phyloP scores from a whole-genome alignment of 1,284 basidiomycete genomes.

The Exobasidium cylindrosporum region DNA sequence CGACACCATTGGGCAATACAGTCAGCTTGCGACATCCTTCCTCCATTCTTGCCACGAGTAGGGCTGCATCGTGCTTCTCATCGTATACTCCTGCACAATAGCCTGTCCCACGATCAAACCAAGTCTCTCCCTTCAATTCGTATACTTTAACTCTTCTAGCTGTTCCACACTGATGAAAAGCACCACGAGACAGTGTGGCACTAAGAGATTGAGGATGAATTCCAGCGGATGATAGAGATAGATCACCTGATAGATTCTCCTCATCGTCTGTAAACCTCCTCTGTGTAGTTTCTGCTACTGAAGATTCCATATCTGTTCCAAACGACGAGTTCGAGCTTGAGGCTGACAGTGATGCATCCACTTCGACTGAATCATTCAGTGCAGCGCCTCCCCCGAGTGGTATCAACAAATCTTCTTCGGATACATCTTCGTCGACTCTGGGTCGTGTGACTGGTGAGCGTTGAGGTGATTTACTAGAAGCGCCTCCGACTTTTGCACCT shows the following conservation, averaged over 20 bases:
- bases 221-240: neutral
- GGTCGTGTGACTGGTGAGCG: neutral
- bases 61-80: conserved; percentile 47
- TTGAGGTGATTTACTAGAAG: neutral
- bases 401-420: neutral
- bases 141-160: conserved; percentile 53
- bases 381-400: neutral
- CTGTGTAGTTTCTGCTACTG: neutral
- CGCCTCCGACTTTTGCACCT: neutral
- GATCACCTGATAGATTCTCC: neutral
- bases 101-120: conserved; percentile 52
- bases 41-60: conserved; percentile 48
- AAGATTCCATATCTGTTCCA: neutral
- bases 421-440: neutral
- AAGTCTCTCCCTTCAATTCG: conserved; percentile 48
- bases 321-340: neutral
- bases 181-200: conserved; percentile 42
- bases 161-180: conserved; percentile 53
- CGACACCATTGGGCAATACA: conserved; percentile 18
- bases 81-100: conserved; percentile 55
- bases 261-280: neutral
- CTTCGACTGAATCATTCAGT: neutral
- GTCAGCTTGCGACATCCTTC: conserved; percentile 38
- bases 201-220: neutral
- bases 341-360: neutral